Percentiles rank a stretch among this genome's conserved stretches.
phyloP scores from a whole-genome alignment of 306 rosid genomes.

The Senna siamea region DNA sequence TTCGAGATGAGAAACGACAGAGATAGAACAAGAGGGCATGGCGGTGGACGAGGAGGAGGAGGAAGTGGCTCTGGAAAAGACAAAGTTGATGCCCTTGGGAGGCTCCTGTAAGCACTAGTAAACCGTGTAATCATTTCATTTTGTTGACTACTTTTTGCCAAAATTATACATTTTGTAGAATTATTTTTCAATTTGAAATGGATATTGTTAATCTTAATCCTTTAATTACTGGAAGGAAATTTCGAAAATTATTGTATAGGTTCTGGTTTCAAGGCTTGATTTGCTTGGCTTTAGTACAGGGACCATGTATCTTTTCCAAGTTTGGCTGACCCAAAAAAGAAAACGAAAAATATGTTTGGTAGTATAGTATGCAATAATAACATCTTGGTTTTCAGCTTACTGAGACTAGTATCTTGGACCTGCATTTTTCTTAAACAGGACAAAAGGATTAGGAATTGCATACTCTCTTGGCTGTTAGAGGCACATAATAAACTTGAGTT shows the following conservation, averaged over 20 bases:
- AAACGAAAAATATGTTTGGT: background rate
- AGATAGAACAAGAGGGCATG: slow-evolving; percentile 60
- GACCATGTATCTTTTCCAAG: background rate
- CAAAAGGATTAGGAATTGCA: background rate
- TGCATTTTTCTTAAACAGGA: background rate
- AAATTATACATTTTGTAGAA: background rate
- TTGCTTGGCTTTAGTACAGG: background rate
- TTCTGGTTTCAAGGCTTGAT: background rate
- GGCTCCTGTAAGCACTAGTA: slow-evolving; percentile 72
- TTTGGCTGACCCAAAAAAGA: background rate
- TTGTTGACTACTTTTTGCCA: background rate
- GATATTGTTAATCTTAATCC: background rate
- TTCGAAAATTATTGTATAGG: background rate
- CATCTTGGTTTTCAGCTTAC: background rate
- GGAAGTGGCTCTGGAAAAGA: slow-evolving; percentile 65
- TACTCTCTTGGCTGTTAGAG: slow-evolving; percentile 9
- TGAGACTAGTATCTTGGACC: background rate
- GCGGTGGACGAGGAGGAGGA: slow-evolving; percentile 47
- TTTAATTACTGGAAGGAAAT: slow-evolving; percentile 9
- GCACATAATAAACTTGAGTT: background rate
- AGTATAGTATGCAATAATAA: background rate
- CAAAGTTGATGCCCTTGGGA: slow-evolving; percentile 90
- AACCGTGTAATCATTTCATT: background rate
- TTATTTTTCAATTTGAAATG: background rate
- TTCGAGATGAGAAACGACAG: slow-evolving; percentile 53